Evolutionary conservation across 306 rosid genomes (phyloP), one percentile per base, ranked within the genome.

Genomic region (Corylus avellana): DNA sequence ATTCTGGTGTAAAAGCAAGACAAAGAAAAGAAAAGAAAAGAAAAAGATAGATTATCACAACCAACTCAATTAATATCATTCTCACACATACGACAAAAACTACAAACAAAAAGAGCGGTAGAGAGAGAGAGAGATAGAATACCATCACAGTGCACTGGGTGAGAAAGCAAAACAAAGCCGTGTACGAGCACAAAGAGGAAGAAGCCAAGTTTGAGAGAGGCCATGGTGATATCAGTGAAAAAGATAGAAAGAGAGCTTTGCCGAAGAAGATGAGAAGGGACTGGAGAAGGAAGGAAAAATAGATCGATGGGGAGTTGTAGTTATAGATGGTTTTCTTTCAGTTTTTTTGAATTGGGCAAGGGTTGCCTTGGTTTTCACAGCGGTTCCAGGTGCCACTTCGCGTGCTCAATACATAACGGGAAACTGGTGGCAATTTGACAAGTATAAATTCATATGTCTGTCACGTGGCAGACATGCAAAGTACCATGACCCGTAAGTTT

Each of bases 381-480:
- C 18, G 9, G 70, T 58, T 68, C 50, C 80, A 77, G 75, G 87
- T 84, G 85, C 72, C 51, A 42, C 51, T 85, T 62, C 8, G 39
- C 3, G 64, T 47, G 72, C 7, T 46, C 58, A 63, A 57, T 72
- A 5, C 16, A 55, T 35, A 68, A 67, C 14, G 72, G 74, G 13
- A 42, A 68, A 76, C 46, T 53, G 32, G 2, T 73, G 74, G 54
- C 56, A 64, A 63, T 75, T 39, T 75, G 86, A 82, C 92, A 84
- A 13, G 82, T 87, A 42, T 81, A 71, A 55, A 39, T 25, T 64
- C 56, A 32, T 62, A 16, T 14, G 42, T 53, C 77, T 68, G 39
- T 68, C 88, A 89, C 93, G 93, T 89, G 97, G 84, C 76, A 7
- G 8, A 72, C 94, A 90, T 92, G 93, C 93, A 84, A 81, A 79